A percentile compares a stretch with the other conserved stretches of the same genome.
phyloP scores from a whole-genome alignment of 495 filamentous ascomycete species.

The Tuber melanosporum region DNA sequence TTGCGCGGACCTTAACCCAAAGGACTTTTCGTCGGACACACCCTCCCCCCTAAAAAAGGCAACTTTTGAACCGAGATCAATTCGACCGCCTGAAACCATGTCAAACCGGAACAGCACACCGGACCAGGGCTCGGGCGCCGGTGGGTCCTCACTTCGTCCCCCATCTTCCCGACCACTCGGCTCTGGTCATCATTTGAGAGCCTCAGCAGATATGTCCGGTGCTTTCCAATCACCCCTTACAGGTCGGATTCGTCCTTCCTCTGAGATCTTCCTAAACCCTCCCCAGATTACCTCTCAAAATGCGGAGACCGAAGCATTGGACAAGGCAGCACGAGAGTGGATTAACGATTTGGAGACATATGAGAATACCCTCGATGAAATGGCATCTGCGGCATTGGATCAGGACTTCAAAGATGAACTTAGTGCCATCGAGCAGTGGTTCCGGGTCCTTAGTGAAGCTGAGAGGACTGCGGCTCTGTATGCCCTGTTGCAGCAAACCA shows the following conservation, averaged over 20 bases:
- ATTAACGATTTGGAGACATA: constrained; percentile 98
- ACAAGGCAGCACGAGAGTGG: constrained; percentile 95
- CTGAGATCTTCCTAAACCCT: constrained; percentile 62
- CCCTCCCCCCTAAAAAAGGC: constrained; percentile 13
- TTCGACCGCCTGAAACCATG: constrained; percentile 11
- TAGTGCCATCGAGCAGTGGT: constrained; percentile 98
- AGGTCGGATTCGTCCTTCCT: constrained; percentile 83
- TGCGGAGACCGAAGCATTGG: constrained; percentile 70
- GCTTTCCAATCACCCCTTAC: constrained; percentile 69
- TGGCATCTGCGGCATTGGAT: constrained; percentile 94
- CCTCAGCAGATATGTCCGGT: constrained; percentile 88
- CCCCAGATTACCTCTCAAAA: constrained; percentile 41
- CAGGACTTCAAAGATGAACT: constrained; percentile 99
- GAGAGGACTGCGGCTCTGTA: constrained; percentile 93
- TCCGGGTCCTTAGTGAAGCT: constrained; percentile 91
- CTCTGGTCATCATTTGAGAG: constrained; percentile 77
- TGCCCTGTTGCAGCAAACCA: constrained; percentile 93
- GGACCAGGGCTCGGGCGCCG: constrained; percentile 59
- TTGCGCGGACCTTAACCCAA: constrained; percentile 23
- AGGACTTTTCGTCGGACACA: background rate
- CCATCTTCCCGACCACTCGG: constrained; percentile 73
- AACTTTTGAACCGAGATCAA: constrained; percentile 19
- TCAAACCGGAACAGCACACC: constrained; percentile 93
- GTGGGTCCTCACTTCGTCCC: constrained; percentile 76
- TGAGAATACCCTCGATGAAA: constrained; percentile 93